A percentile compares a stretch with the other conserved stretches of the same genome.
Evolutionary conservation across 1,139 yeast species (phyloP).

Genomic region (Pneumocystis wakefieldiae): DNA sequence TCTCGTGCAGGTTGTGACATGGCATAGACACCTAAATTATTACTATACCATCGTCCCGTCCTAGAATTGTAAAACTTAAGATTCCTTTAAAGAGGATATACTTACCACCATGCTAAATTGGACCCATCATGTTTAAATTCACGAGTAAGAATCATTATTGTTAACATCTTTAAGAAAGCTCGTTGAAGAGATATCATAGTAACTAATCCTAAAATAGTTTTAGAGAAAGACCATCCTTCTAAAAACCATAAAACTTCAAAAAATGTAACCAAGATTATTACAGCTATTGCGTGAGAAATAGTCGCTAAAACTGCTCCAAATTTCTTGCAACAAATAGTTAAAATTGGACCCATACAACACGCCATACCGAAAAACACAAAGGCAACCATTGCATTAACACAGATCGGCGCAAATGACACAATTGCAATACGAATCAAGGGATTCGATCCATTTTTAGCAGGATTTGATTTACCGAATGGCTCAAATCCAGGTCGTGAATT

Average conservation of each 20-base stretch:
- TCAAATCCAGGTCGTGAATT: slow-evolving; percentile 92
- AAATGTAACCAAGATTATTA: slow-evolving; percentile 37
- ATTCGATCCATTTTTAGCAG: slow-evolving; percentile 17
- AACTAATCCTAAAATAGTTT: slow-evolving; percentile 74
- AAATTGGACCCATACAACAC: slow-evolving; percentile 93
- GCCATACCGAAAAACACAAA: slow-evolving; percentile 59
- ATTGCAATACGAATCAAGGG: slow-evolving; percentile 62
- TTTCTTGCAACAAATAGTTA: slow-evolving; percentile 91
- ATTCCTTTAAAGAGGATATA: not conserved
- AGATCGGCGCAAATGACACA: slow-evolving; percentile 87
- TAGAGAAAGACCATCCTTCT: slow-evolving; percentile 79
- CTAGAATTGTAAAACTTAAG: not conserved
- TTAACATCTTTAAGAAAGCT: slow-evolving; percentile 69
- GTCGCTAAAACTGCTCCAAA: slow-evolving; percentile 97
- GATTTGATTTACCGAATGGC: slow-evolving; percentile 3
- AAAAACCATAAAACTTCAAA: slow-evolving; percentile 81
- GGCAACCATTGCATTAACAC: slow-evolving; percentile 59
- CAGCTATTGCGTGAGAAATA: slow-evolving; percentile 79
- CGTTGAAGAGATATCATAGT: slow-evolving; percentile 82
- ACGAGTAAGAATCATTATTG: slow-evolving; percentile 69
- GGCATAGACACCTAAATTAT: slow-evolving; percentile 91
- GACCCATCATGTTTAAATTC: slow-evolving; percentile 96
- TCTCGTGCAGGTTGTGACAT: slow-evolving; percentile 95
- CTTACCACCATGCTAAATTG: slow-evolving; percentile 91
- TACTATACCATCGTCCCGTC: slow-evolving; percentile 93